These are phyloP conservation scores for Berkeleyomyces rouxiae DNA, from an alignment of 2,329 filamentous ascomycete genomes.

Conservation along the genomic window DNA sequence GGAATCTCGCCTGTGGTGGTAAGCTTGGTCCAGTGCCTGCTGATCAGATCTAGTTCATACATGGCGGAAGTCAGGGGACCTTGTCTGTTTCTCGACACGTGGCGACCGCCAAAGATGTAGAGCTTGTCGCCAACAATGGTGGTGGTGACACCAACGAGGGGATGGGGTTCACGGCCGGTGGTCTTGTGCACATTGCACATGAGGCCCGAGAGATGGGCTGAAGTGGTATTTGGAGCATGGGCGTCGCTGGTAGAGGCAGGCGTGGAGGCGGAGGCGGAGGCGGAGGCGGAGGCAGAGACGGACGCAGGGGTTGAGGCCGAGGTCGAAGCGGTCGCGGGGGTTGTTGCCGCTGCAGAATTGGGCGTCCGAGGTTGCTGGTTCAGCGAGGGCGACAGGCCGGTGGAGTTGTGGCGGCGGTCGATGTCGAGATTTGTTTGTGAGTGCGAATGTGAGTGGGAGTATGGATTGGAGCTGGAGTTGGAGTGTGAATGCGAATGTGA, in stretches of 20 bases:
- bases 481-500: conserved; percentile 16
- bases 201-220: conserved; percentile 44
- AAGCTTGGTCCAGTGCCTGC: conserved; percentile 82
- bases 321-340: conserved; percentile 20
- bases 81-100: conserved; percentile 69
- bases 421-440: conserved; percentile 22
- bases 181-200: conserved; percentile 67
- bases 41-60: conserved; percentile 83
- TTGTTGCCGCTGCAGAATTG: conserved; percentile 2
- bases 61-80: conserved; percentile 71
- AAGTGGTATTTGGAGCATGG: conserved; percentile 27
- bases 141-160: conserved; percentile 85
- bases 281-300: conserved; percentile 22
- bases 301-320: conserved; percentile 39
- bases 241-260: conserved; percentile 2
- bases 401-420: conserved; percentile 36
- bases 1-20: conserved; percentile 74
- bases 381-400: conserved; percentile 38
- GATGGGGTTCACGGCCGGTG: conserved; percentile 78
- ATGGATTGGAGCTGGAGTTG: too few species aligned
- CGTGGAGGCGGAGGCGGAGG: conserved; percentile 5
- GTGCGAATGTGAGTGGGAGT: not conserved
- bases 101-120: conserved; percentile 86
- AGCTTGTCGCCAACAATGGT: conserved; percentile 90
- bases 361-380: conserved; percentile 20